A percentile compares a stretch with the other conserved stretches of the same genome.
These are phyloP conservation scores for Cadophora sp. DNA, from an alignment of 2,329 filamentous ascomycete species.

Conservation along the genomic window DNA sequence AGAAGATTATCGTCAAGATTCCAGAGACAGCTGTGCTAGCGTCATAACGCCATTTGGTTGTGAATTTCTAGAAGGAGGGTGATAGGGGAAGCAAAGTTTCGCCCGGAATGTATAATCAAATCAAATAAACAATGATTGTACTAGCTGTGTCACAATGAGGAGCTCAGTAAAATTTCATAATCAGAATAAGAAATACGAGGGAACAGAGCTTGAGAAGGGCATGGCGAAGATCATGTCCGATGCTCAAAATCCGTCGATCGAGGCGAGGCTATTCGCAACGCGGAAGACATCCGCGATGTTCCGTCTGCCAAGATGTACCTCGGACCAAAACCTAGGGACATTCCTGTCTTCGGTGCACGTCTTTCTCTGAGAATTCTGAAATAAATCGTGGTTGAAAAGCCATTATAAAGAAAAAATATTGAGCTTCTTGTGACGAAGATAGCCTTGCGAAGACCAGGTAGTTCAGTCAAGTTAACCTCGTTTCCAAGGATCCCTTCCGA, in stretches of 20 bases:
- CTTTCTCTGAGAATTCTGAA: not conserved
- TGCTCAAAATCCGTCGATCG: not conserved
- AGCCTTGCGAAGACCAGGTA: not conserved
- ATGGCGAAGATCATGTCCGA: too few relatives aligned
- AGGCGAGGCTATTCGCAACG: slow-evolving; percentile 1
- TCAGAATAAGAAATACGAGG: too few relatives aligned
- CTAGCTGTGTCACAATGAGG: too few relatives aligned
- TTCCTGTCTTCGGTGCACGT: not conserved
- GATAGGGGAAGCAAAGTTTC: too few relatives aligned
- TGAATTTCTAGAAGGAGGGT: too few relatives aligned
- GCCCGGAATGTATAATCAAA: too few relatives aligned
- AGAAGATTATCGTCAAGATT: too few relatives aligned
- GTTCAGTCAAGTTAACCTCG: not conserved
- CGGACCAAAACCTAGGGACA: not conserved
- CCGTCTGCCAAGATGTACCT: not conserved
- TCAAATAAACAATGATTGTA: too few relatives aligned
- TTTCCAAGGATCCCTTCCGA: not conserved
- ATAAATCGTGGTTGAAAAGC: not conserved
- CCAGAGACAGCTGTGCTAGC: too few relatives aligned
- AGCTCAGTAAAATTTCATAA: too few relatives aligned
- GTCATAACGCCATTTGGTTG: too few relatives aligned
- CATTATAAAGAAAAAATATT: not conserved
- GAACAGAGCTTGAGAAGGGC: too few relatives aligned
- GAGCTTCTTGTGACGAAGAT: not conserved
- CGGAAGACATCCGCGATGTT: slow-evolving; percentile 10